Evolutionary conservation across 306 rosid species (phyloP).

Genomic region (Amphicarpaea edgeworthii): DNA sequence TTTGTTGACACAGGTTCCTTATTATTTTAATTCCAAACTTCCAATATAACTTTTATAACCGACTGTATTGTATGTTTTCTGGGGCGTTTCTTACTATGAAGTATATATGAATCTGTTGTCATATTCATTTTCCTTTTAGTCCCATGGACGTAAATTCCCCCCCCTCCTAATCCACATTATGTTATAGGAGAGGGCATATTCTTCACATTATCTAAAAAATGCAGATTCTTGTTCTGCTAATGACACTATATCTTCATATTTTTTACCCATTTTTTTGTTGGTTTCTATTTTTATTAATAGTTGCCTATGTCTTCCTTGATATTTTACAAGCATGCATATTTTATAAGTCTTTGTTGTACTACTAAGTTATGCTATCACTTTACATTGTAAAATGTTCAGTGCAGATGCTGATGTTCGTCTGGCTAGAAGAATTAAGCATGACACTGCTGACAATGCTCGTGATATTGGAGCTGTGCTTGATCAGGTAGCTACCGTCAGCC

Average conservation of each 20-base stretch:
- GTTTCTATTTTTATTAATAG: constrained; percentile 24
- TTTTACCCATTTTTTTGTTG: background rate
- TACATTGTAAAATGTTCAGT: constrained; percentile 82
- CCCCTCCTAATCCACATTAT: constrained; percentile 1
- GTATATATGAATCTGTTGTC: constrained; percentile 27
- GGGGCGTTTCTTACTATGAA: constrained; percentile 18
- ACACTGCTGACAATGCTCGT: constrained; percentile 83
- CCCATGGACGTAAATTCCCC: background rate
- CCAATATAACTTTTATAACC: constrained; percentile 26
- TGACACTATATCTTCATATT: constrained; percentile 23
- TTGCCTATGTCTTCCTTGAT: background rate
- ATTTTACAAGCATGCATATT: constrained; percentile 29
- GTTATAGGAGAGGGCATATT: constrained; percentile 19
- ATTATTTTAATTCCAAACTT: constrained; percentile 39
- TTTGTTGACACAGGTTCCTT: constrained; percentile 99
- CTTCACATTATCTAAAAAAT: constrained; percentile 34
- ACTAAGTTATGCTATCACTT: constrained; percentile 67
- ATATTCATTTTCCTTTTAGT: constrained; percentile 33
- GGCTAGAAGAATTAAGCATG: constrained; percentile 97
- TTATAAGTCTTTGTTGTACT: constrained; percentile 26
- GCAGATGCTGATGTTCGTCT: constrained; percentile 99
- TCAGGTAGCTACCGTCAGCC: constrained; percentile 69
- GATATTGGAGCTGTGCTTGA: constrained; percentile 93
- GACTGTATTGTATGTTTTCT: constrained; percentile 17
- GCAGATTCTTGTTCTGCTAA: constrained; percentile 9